A percentile compares a stretch with the other conserved stretches of the same genome.
Conservation (phyloP, 768 basidiomycete species). For the Boletus rubropictus region DNA sequence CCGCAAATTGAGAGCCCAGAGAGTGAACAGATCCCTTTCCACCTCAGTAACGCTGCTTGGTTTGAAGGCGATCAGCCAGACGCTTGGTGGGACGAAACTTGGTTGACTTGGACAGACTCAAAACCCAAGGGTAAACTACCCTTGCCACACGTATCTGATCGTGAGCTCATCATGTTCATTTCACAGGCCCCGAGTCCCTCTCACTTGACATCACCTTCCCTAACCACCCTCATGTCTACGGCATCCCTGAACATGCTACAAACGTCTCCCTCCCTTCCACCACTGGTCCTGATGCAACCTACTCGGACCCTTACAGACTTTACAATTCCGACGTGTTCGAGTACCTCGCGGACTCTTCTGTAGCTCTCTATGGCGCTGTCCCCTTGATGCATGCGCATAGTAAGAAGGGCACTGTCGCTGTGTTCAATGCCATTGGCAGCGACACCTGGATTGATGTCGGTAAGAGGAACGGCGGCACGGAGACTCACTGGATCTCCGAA, state of each 20-base stretch:
- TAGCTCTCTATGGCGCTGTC: slow-evolving; percentile 86
- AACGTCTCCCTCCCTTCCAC: slow-evolving; percentile 85
- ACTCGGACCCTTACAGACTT: slow-evolving; percentile 88
- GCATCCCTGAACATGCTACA: slow-evolving; percentile 95
- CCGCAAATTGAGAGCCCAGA: slow-evolving; percentile 36
- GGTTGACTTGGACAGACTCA: slow-evolving; percentile 79
- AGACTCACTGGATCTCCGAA: slow-evolving; percentile 97
- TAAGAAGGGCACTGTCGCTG: slow-evolving; percentile 76
- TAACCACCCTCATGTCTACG: slow-evolving; percentile 84
- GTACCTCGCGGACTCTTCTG: slow-evolving; percentile 74
- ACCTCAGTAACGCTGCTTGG: slow-evolving; percentile 59
- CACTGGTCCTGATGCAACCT: slow-evolving; percentile 67
- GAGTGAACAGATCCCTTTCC: slow-evolving; percentile 48
- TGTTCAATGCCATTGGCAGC: slow-evolving; percentile 82
- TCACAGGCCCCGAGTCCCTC: slow-evolving; percentile 88
- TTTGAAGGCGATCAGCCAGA: slow-evolving; percentile 86
- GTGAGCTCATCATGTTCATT: slow-evolving; percentile 4
- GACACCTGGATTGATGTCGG: slow-evolving; percentile 95
- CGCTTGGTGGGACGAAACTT: slow-evolving; percentile 86
- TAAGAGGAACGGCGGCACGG: slow-evolving; percentile 51
- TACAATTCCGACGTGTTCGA: slow-evolving; percentile 97
- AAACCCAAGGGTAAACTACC: slow-evolving; percentile 82
- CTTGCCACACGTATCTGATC: background rate
- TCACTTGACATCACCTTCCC: slow-evolving; percentile 93
- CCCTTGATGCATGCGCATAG: slow-evolving; percentile 94